Conservation (phyloP, 768 basidiomycete genomes). For the Naganishia vaughanmartiniae region DNA sequence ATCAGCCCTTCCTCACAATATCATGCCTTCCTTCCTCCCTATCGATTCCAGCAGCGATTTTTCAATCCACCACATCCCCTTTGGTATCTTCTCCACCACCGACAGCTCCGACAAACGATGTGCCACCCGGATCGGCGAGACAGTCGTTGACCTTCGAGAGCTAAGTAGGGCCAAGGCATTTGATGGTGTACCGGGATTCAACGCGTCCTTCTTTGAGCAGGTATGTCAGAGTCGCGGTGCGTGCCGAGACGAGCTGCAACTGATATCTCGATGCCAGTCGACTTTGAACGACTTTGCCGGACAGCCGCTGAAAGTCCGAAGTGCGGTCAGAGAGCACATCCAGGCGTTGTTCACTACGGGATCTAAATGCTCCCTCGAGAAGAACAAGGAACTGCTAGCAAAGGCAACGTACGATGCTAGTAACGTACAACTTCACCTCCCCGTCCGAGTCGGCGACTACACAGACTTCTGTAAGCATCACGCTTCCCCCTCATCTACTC, state of each 20-base stretch:
- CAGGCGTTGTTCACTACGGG: constrained; percentile 18
- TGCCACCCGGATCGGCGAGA: constrained; percentile 33
- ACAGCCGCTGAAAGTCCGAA: constrained; percentile 6
- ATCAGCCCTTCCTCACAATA: neutral
- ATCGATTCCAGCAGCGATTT: constrained; percentile 29
- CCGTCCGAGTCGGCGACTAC: constrained; percentile 34
- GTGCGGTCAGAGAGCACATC: constrained; percentile 23
- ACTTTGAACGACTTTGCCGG: constrained; percentile 31
- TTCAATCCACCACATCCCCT: constrained; percentile 35
- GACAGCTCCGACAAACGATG: neutral
- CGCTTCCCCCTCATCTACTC: too few relatives aligned
- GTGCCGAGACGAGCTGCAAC: neutral
- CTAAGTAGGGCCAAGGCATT: constrained; percentile 16
- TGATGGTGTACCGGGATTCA: neutral
- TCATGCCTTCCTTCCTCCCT: constrained; percentile 29
- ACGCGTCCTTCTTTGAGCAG: neutral
- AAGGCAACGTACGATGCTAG: constrained; percentile 3
- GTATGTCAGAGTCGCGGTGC: neutral
- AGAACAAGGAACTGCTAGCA: neutral
- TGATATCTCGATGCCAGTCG: neutral
- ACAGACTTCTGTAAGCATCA: constrained; percentile 33
- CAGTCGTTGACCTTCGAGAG: constrained; percentile 27
- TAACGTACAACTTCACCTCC: constrained; percentile 29
- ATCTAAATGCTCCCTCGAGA: neutral
- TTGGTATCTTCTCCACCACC: constrained; percentile 31